Evolutionary conservation across 495 filamentous ascomycete species (phyloP).

Genomic region (Aspergillus carlsbadensis): DNA sequence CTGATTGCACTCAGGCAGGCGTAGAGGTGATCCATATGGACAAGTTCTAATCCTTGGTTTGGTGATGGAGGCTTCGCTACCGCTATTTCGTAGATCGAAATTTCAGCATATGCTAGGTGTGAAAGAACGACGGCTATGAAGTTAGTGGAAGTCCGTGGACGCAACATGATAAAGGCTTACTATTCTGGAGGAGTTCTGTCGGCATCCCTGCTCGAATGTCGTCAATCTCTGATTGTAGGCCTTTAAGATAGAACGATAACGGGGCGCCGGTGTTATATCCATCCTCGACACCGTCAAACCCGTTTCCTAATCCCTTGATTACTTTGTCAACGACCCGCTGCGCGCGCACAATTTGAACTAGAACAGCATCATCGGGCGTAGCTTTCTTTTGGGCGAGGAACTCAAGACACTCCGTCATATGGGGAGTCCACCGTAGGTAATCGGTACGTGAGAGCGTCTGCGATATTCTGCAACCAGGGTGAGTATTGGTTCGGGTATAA

Average conservation of each 20-base stretch:
- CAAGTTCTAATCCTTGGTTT: background rate
- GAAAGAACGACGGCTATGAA: background rate
- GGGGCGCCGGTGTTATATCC: background rate
- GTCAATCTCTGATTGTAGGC: background rate
- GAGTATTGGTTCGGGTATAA: background rate
- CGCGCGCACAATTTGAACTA: slow-evolving; percentile 6
- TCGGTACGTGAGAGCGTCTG: slow-evolving; percentile 8
- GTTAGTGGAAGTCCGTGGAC: background rate
- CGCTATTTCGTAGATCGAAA: slow-evolving; percentile 4
- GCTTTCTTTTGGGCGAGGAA: background rate
- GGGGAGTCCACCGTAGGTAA: slow-evolving; percentile 11
- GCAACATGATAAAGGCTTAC: background rate
- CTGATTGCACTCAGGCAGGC: slow-evolving; percentile 18
- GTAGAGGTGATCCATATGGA: slow-evolving; percentile 19
- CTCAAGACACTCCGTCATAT: slow-evolving; percentile 15
- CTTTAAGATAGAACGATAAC: slow-evolving; percentile 5
- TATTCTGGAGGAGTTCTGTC: background rate
- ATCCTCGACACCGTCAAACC: background rate
- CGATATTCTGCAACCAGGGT: background rate
- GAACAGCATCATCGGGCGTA: background rate
- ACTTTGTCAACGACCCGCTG: slow-evolving; percentile 5
- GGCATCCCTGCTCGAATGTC: background rate
- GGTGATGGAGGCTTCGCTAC: background rate
- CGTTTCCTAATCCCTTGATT: background rate
- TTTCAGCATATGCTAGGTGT: slow-evolving; percentile 10